A percentile compares a stretch with the other conserved stretches of the same genome.
Evolutionary conservation across 495 filamentous ascomycete species (phyloP).

Genomic region (Aspergillus biplanus): DNA sequence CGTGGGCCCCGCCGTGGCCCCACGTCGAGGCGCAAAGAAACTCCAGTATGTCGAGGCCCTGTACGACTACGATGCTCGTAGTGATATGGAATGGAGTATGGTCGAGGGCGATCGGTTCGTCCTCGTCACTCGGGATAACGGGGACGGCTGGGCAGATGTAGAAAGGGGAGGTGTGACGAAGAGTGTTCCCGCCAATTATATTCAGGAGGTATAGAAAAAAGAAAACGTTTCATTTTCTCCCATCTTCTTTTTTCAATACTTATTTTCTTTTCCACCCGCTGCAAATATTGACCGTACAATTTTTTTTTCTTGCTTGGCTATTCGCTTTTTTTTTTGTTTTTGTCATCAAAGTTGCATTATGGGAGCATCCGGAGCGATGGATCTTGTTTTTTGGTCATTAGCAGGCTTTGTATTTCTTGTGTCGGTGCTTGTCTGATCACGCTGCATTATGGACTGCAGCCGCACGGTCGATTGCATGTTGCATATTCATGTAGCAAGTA

Average conservation of each 20-base stretch:
- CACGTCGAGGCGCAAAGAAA: slow-evolving; percentile 90
- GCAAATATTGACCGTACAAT: not conserved
- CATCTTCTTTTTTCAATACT: not conserved
- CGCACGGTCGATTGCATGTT: not conserved
- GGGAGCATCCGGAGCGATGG: slow-evolving; percentile 4
- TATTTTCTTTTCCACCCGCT: too few species aligned
- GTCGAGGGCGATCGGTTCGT: slow-evolving; percentile 89
- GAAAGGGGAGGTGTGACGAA: slow-evolving; percentile 88
- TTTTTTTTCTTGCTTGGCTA: not conserved
- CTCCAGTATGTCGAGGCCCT: slow-evolving; percentile 91
- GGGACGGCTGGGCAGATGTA: slow-evolving; percentile 96
- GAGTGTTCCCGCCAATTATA: slow-evolving; percentile 92
- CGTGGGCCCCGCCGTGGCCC: slow-evolving; percentile 91
- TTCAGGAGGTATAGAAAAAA: slow-evolving; percentile 65
- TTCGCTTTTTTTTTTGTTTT: not conserved
- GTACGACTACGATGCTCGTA: slow-evolving; percentile 88
- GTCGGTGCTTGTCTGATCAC: not conserved
- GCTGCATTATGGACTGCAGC: not conserved
- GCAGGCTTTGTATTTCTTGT: not conserved
- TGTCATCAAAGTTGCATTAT: not conserved
- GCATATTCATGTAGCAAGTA: slow-evolving; percentile 5
- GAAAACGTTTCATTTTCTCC: not conserved
- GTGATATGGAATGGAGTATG: slow-evolving; percentile 88
- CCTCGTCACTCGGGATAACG: slow-evolving; percentile 77
- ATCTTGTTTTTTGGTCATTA: slow-evolving; percentile 3